These are phyloP conservation scores for Triadica sebifera DNA, from an alignment of 345 rosid species.

Conservation along the genomic window DNA sequence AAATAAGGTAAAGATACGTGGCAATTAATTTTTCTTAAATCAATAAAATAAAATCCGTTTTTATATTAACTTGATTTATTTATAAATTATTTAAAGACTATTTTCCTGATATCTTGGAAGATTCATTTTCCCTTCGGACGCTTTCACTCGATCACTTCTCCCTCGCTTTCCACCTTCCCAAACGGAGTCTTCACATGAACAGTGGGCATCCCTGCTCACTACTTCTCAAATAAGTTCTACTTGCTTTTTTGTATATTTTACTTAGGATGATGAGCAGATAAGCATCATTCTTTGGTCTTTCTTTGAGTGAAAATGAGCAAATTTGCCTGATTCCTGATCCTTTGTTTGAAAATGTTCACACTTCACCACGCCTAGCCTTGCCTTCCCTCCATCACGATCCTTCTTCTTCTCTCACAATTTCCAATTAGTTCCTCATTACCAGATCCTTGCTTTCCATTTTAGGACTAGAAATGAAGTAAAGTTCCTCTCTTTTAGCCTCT, in stretches of 20 bases:
- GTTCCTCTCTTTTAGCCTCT: not conserved
- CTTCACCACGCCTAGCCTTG: not conserved
- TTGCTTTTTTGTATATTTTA: no score
- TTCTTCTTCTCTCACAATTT: not conserved
- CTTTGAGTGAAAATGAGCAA: not conserved
- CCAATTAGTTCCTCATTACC: not conserved
- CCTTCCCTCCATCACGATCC: not conserved
- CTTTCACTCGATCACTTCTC: no score
- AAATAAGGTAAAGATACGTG: no score
- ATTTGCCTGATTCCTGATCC: not conserved
- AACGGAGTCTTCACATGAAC: no score
- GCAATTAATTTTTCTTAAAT: no score
- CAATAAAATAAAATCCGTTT: no score
- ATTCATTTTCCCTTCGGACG: no score
- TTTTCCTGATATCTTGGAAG: not conserved
- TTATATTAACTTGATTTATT: no score
- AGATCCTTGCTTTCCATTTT: not conserved
- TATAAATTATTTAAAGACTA: not conserved
- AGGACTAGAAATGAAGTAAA: not conserved
- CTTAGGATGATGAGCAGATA: no score
- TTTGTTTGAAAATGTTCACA: not conserved
- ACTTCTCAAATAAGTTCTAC: not conserved
- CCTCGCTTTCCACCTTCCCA: no score
- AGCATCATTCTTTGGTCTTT: not conserved
- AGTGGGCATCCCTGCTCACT: not conserved